Evolutionary conservation across 2,329 filamentous ascomycete genomes (phyloP).

Genomic region (Xylaria sp.): DNA sequence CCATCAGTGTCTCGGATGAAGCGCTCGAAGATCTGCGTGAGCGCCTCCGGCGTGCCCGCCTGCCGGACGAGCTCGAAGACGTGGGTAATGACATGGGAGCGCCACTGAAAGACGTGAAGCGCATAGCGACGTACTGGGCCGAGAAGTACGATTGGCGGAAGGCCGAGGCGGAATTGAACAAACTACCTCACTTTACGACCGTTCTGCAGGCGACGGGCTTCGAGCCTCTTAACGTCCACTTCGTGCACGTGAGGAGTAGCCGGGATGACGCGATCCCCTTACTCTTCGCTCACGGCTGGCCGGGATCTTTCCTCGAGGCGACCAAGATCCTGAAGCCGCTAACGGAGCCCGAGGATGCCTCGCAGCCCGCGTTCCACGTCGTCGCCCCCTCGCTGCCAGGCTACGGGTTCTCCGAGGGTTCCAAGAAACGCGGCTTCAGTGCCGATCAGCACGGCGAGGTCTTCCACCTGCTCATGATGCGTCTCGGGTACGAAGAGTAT

Average conservation of each 20-base stretch:
- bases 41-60: conserved; percentile 64
- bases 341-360: conserved; percentile 24
- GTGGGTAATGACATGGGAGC: conserved; percentile 57
- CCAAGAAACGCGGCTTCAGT: conserved; percentile 63
- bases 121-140: conserved; percentile 67
- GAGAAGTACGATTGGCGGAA: conserved; percentile 69
- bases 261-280: conserved; percentile 54
- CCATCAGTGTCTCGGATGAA: conserved; percentile 61
- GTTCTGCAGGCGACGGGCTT: conserved; percentile 66
- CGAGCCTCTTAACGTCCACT: conserved; percentile 70
- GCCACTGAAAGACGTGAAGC: conserved; percentile 68
- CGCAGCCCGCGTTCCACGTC: conserved; percentile 55
- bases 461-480: conserved; percentile 68
- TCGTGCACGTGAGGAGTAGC: conserved; percentile 62
- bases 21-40: conserved; percentile 63
- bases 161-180: conserved; percentile 68
- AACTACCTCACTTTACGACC: conserved; percentile 67
- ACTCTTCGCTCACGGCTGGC: conserved; percentile 54
- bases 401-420: conserved; percentile 54
- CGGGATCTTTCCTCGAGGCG: conserved; percentile 70
- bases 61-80: conserved; percentile 59
- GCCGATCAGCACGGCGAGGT: conserved; percentile 67
- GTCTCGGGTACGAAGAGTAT: conserved; percentile 68
- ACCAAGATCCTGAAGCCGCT: conserved; percentile 61
- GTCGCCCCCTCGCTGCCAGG: conserved; percentile 60